Evolutionary conservation across 2,329 filamentous ascomycete genomes (phyloP).

Genomic region (Fusarium irregulare): DNA sequence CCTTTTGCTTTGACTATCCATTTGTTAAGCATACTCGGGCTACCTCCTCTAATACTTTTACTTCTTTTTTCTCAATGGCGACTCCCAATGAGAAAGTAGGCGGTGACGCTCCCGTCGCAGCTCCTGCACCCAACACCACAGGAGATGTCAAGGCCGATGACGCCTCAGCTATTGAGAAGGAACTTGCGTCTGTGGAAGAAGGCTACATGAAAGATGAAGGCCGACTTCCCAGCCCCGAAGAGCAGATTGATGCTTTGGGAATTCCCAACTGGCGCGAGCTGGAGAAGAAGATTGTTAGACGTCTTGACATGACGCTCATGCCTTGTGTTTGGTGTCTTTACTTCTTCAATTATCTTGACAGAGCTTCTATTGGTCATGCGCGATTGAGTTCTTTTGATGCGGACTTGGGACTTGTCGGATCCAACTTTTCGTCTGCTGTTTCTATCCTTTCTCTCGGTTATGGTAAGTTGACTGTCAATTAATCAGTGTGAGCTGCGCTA

Average conservation of each 20-base stretch:
- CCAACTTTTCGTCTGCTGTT: slow-evolving; percentile 19
- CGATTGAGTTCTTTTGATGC: slow-evolving; percentile 4
- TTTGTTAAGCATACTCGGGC: not conserved
- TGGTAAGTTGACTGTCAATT: not conserved
- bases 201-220: slow-evolving; percentile 8
- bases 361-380: slow-evolving; percentile 13
- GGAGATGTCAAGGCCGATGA: not conserved
- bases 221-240: slow-evolving; percentile 11
- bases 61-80: not conserved
- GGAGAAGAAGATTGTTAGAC: slow-evolving; percentile 21
- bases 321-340: slow-evolving; percentile 24
- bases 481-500: accelerated
- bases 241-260: slow-evolving; percentile 14
- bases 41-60: not conserved
- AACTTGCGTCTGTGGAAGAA: slow-evolving; percentile 8
- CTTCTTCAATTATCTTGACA: slow-evolving; percentile 26
- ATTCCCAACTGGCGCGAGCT: slow-evolving; percentile 19
- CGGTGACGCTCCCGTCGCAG: not conserved
- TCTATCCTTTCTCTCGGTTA: slow-evolving; percentile 25
- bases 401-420: not conserved
- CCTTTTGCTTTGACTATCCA: not conserved
- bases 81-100: slow-evolving; percentile 1
- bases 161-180: slow-evolving; percentile 1
- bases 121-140: not conserved
- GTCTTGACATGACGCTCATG: slow-evolving; percentile 23